Conservation (phyloP, 108 stramenopile species). For the Schizochytrium sp. region DNA sequence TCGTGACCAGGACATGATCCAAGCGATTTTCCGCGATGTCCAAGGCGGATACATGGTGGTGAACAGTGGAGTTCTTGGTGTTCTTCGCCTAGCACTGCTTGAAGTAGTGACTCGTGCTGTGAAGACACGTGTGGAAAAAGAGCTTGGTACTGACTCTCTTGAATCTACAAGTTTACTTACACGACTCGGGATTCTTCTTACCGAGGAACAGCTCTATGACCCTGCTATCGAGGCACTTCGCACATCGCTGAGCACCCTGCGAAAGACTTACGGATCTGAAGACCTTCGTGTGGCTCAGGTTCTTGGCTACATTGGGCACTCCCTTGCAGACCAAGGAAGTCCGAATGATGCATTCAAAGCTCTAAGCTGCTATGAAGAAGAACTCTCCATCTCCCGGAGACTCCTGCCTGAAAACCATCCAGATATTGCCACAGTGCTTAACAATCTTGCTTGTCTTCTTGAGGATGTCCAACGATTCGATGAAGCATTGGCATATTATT, state of each 20-base stretch:
- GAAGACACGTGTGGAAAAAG: not conserved
- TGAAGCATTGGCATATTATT: not conserved
- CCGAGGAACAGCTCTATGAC: conserved; percentile 26
- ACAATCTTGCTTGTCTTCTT: not conserved
- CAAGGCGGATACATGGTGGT: not conserved
- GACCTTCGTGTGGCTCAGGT: conserved; percentile 22
- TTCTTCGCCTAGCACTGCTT: not conserved
- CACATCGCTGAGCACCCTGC: not conserved
- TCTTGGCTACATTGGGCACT: not conserved
- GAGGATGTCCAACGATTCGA: not conserved
- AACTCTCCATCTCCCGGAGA: not conserved
- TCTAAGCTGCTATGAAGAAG: not conserved
- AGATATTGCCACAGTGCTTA: conserved; percentile 34
- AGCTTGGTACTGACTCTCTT: conserved; percentile 9
- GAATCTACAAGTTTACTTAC: not conserved
- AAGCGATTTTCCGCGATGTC: conserved; percentile 18
- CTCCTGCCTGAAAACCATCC: not conserved
- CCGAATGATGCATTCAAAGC: not conserved
- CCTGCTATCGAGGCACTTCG: not conserved
- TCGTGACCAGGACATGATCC: conserved; percentile 35
- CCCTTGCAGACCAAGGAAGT: not conserved
- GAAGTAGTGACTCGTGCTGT: not conserved
- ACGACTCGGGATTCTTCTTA: conserved; percentile 2
- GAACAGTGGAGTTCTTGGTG: conserved; percentile 3
- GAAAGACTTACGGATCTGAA: not conserved